Base-by-base conservation (phyloP, 2,329 filamentous ascomycete species). In the Claviceps monticola region DNA sequence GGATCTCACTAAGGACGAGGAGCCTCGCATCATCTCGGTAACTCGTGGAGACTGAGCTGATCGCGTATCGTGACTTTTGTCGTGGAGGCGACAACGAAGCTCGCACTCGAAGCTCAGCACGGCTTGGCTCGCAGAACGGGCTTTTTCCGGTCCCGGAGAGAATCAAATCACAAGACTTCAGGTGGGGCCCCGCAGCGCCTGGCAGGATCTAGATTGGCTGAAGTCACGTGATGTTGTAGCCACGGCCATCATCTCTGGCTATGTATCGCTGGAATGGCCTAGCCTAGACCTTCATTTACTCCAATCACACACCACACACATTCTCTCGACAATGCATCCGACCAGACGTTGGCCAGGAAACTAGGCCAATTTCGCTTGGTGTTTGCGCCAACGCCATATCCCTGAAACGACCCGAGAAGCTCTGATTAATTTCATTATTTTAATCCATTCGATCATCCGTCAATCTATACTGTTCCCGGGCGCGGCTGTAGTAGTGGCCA, bases 11-110 rank as follows among this genome's bases (percentile, higher is more conserved):
- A 74, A 59, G 53, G 68, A 64, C 58, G 67, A 65, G 59, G 69
- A 68, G 56, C 69, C 67, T 62, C 68, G 69, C 73, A 76, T 75
- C 58, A 59, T 55, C 53, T 49, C 36, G 39, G 13, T 37, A 34
- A 19, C 43, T 39, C 43, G 46, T 47, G 19, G 17, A 47, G 46
- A 11, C 29, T 34, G 29, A 34, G 29, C 29, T 34, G 29, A 34
- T 34, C 29, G 9, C 29, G 9, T 34, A 34, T 11, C 9, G 29
- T 11, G 29, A 34, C 29, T 4, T 34, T 34, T 34, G 29, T 34
- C 29, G 29, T 34, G 29, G 29, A 34, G 29, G 29, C 9, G 14
- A 43, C 4, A 43, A 21, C 38, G 38, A 41, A 9, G 14, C 38
- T 41, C n/a, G 9, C 23, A 14, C 43, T n/a, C 21, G 13, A 45